phyloP scores from a whole-genome alignment of 2,329 filamentous ascomycete species.

The Allantophomopsis lycopodina region DNA sequence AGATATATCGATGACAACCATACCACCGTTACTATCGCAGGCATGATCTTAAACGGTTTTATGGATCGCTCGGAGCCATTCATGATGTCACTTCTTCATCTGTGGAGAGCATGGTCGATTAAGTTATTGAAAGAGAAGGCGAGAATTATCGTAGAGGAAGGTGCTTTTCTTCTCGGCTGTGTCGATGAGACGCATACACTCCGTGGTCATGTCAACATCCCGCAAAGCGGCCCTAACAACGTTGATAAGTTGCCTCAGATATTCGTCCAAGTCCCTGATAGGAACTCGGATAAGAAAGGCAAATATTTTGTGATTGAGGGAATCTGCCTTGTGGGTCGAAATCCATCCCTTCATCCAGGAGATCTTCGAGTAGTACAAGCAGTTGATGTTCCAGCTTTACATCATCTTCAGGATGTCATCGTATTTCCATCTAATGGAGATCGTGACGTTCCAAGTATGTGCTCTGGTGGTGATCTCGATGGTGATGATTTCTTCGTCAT shows the following conservation, averaged over 20 bases:
- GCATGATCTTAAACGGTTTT: slow-evolving; percentile 71
- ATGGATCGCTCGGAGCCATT: slow-evolving; percentile 67
- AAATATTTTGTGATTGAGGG: slow-evolving; percentile 55
- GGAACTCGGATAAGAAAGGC: slow-evolving; percentile 25
- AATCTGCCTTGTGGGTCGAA: slow-evolving; percentile 73
- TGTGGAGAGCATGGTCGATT: slow-evolving; percentile 84
- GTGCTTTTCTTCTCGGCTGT: slow-evolving; percentile 79
- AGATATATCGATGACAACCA: slow-evolving; percentile 78
- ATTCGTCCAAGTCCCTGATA: slow-evolving; percentile 66
- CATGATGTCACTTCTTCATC: slow-evolving; percentile 58
- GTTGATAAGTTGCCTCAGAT: slow-evolving; percentile 60
- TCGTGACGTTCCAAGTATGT: slow-evolving; percentile 80
- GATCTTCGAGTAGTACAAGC: slow-evolving; percentile 82
- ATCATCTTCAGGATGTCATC: slow-evolving; percentile 71
- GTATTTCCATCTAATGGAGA: slow-evolving; percentile 79
- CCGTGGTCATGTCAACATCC: slow-evolving; percentile 48
- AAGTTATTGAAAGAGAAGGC: slow-evolving; percentile 90
- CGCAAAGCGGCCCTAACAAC: slow-evolving; percentile 18
- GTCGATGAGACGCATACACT: slow-evolving; percentile 73
- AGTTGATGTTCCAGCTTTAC: slow-evolving; percentile 58
- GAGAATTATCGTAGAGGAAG: slow-evolving; percentile 65
- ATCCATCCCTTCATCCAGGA: slow-evolving; percentile 86
- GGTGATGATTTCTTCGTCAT: slow-evolving; percentile 93
- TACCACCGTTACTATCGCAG: slow-evolving; percentile 58
- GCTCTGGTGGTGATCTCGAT: slow-evolving; percentile 89